These are phyloP conservation scores for Candida maesae DNA, from an alignment of 805 yeast species.

Conservation along the genomic window DNA sequence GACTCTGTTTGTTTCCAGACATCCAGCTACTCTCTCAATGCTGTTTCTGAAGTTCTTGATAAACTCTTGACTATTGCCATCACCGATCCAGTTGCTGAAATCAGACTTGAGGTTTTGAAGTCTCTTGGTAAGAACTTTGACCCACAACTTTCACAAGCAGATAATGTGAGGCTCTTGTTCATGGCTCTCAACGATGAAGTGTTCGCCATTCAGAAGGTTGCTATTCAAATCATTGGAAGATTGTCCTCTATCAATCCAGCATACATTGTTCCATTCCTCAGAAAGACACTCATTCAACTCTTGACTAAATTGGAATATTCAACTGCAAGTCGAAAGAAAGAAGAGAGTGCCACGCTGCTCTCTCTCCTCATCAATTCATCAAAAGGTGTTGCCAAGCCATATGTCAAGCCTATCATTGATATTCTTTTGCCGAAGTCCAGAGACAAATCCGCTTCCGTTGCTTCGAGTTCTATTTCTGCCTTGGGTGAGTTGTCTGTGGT, in stretches of 20 bases:
- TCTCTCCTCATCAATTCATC: constrained; percentile 75
- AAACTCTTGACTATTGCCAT: constrained; percentile 78
- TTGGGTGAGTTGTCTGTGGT: constrained; percentile 87
- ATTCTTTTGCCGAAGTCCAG: constrained; percentile 73
- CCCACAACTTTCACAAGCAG: constrained; percentile 91
- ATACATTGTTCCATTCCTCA: constrained; percentile 85
- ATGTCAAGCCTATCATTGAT: constrained; percentile 85
- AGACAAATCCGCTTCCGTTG: constrained; percentile 74
- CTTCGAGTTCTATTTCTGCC: constrained; percentile 80
- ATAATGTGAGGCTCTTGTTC: constrained; percentile 76
- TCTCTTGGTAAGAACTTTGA: constrained; percentile 76
- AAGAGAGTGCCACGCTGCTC: constrained; percentile 78
- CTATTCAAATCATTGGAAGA: constrained; percentile 78
- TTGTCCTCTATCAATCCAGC: constrained; percentile 88
- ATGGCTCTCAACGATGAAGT: constrained; percentile 90
- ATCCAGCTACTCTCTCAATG: constrained; percentile 72
- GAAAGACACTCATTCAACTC: constrained; percentile 82
- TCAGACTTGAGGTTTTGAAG: constrained; percentile 72
- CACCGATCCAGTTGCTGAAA: constrained; percentile 84
- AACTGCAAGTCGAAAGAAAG: constrained; percentile 69
- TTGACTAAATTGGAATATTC: constrained; percentile 84
- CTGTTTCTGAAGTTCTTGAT: constrained; percentile 82
- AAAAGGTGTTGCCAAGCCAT: constrained; percentile 80
- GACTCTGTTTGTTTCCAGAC: constrained; percentile 85
- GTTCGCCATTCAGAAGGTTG: constrained; percentile 75